Evolutionary conservation across 2,329 filamentous ascomycete species (phyloP).

Genomic region (Huntiella abstrusa): DNA sequence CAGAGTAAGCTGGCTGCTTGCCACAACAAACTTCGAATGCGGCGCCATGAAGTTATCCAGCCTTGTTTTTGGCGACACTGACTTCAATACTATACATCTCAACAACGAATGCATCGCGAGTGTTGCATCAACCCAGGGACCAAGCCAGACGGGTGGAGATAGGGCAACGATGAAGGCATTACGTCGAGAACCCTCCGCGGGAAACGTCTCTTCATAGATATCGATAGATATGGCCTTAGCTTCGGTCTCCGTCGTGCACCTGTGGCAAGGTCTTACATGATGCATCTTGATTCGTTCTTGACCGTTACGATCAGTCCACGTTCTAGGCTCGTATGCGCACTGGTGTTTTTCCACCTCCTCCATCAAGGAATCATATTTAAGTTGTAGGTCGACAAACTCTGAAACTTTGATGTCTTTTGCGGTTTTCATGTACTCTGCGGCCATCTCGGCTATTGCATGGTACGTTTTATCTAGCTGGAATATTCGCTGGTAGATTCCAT

Average conservation of each 20-base stretch:
- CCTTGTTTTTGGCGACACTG: conserved; percentile 21
- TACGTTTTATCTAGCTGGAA: background rate
- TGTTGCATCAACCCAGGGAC: background rate
- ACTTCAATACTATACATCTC: conserved; percentile 15
- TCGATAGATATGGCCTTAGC: conserved; percentile 25
- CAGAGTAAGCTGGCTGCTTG: no score
- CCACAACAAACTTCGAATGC: conserved; percentile 15
- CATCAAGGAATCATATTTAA: no score
- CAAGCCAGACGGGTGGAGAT: conserved; percentile 17
- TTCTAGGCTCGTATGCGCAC: no score
- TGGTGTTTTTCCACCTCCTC: no score
- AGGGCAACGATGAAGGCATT: conserved; percentile 36
- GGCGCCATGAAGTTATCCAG: conserved; percentile 22
- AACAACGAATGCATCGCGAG: background rate
- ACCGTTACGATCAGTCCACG: no score
- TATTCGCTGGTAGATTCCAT: background rate
- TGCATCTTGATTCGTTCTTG: no score
- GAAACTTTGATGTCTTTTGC: no score
- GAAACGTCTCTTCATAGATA: conserved; percentile 39
- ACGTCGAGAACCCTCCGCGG: conserved; percentile 15
- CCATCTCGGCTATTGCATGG: background rate
- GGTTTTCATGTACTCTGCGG: background rate
- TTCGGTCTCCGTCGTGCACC: background rate
- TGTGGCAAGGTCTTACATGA: no score
- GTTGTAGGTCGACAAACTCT: no score